Base-by-base conservation (phyloP, 768 basidiomycete genomes). In the Tylopilus sp. region DNA sequence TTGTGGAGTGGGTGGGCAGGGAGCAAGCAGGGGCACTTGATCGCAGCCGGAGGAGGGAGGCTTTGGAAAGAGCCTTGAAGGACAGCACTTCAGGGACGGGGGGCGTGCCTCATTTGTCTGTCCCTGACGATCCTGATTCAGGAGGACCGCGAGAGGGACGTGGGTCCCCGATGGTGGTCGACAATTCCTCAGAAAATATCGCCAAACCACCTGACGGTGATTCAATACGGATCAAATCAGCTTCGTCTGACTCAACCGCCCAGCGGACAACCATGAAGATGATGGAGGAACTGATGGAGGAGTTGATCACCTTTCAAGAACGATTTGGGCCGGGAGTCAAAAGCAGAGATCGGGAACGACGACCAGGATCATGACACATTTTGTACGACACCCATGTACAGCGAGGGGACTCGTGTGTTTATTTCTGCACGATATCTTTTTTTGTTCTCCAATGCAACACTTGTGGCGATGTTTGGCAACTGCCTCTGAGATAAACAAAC, bases 1-100 rank as follows among this genome's bases (percentile, higher is more conserved):
- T 98, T 44, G 83, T 96, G 19, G 95, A 97, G 63, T 98, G 90
- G 85, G 92, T 97, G n/a, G 89, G 87, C 26, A 77, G 92, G 52
- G 89, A 92, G 64, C 89, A 92, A 69, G 89, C 86, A 9, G 82
- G 76, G 58, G 86, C 86, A 11, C 75, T 79, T 33, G 90, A 91
- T 65, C 81, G 90, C 38, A 77, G 77, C 26, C 78, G 88, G 59
- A 74, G 89, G 56, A 77, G 79, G 58, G 84, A 86, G 44, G 85
- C 89, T 3, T 66, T 92, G 55, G 80, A 83, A 52, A 81, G 76
- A 42, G 77, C 80, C 3, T 66, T 88, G 60, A 66, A 50, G 50
- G 51, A 29, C 30, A 43, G 58, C 19, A 31, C 29, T 33, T 40
- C 50, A 45, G 58, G 57, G 53, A 26, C 53, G 19, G 50, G 50